These are phyloP conservation scores for Aspergillus sclerotioniger DNA, from an alignment of 495 filamentous ascomycete species.

Conservation along the genomic window DNA sequence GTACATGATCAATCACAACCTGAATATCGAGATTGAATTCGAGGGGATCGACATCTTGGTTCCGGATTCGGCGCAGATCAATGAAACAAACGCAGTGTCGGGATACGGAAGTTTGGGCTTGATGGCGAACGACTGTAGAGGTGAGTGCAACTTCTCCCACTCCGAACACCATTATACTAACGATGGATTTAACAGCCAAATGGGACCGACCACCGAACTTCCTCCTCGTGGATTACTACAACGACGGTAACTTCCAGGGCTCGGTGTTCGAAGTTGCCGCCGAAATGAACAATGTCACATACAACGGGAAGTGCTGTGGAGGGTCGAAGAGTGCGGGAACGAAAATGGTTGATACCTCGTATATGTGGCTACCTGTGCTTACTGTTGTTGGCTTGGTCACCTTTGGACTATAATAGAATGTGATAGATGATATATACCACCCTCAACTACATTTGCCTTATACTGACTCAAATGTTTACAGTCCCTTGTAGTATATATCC, in stretches of 20 bases:
- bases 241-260: conserved; percentile 65
- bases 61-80: conserved; percentile 65
- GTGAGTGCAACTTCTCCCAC: conserved; percentile 37
- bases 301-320: conserved; percentile 67
- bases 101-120: conserved; percentile 68
- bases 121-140: conserved; percentile 65
- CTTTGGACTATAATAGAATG: neutral
- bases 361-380: neutral
- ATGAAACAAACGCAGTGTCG: conserved; percentile 64
- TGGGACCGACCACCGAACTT: conserved; percentile 81
- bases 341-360: neutral
- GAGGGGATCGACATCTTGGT: conserved; percentile 62
- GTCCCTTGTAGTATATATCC: too few species aligned
- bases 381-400: neutral
- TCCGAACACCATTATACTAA: conserved; percentile 11
- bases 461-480: too few species aligned
- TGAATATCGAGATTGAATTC: conserved; percentile 70
- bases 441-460: too few species aligned
- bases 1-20: conserved; percentile 92
- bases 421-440: neutral
- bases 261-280: conserved; percentile 91
- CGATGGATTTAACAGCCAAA: conserved; percentile 28
- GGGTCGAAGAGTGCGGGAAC: neutral
- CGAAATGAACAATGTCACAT: conserved; percentile 79
- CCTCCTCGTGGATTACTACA: conserved; percentile 88